Conservation (phyloP, 2,329 filamentous ascomycete genomes). For the Pyrenophora seminiperda region DNA sequence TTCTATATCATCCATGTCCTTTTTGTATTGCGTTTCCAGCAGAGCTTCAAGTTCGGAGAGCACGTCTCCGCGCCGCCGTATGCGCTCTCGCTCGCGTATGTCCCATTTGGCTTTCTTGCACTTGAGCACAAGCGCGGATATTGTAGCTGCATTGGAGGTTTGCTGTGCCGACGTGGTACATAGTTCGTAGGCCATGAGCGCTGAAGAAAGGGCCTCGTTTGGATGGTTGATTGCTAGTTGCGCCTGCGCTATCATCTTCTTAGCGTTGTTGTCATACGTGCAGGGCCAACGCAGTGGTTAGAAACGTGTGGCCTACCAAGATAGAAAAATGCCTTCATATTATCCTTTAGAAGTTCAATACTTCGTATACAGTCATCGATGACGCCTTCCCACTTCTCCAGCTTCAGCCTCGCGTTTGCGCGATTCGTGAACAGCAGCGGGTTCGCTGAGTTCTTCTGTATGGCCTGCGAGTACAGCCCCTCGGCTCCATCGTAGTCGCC, state of each 20-base stretch:
- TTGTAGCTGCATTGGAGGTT: conserved; percentile 70
- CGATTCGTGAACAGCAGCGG: conserved; percentile 86
- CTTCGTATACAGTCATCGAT: conserved; percentile 78
- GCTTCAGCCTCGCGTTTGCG: conserved; percentile 78
- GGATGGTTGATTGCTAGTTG: conserved; percentile 74
- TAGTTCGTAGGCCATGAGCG: conserved; percentile 72
- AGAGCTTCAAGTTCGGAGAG: conserved; percentile 63
- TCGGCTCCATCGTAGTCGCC: conserved; percentile 71
- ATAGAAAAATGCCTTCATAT: conserved; percentile 84
- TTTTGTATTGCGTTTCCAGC: conserved; percentile 43
- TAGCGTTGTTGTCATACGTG: conserved; percentile 11
- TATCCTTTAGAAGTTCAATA: conserved; percentile 67
- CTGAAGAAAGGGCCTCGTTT: conserved; percentile 73
- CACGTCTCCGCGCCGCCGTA: conserved; percentile 62
- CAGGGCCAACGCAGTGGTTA: neutral
- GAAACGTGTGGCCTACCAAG: conserved; percentile 53
- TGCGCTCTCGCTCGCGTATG: conserved; percentile 66
- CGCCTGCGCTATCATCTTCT: conserved; percentile 65
- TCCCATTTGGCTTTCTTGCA: conserved; percentile 91
- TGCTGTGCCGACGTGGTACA: conserved; percentile 63
- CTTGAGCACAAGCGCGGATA: conserved; percentile 74
- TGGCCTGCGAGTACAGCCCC: conserved; percentile 74
- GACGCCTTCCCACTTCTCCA: conserved; percentile 73
- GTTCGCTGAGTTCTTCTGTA: conserved; percentile 78
- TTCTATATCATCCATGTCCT: conserved; percentile 48